Percentiles rank a stretch among this genome's conserved stretches.
Evolutionary conservation across 352 stramenopile genomes (phyloP).

Genomic region (Phytophthora fragariaefolia): DNA sequence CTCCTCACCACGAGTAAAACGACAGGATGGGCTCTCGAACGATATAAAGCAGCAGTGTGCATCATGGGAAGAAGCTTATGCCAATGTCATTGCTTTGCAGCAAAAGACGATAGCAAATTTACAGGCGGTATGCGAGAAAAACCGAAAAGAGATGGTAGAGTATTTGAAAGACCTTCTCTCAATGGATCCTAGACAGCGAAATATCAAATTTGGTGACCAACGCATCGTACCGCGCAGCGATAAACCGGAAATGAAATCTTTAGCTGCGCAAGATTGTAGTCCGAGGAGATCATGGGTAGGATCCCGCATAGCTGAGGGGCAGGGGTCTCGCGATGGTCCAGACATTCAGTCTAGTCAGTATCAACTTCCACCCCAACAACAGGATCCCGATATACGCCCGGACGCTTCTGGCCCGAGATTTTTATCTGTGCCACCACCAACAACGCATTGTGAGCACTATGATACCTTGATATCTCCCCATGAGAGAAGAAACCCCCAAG

Average conservation of each 20-base stretch:
- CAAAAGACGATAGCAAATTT: constrained; percentile 78
- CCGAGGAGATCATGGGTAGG: constrained; percentile 8
- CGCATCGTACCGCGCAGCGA: neutral
- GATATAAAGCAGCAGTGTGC: constrained; percentile 45
- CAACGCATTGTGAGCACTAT: neutral
- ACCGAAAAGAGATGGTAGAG: constrained; percentile 48
- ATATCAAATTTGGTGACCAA: constrained; percentile 19
- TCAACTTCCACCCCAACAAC: constrained; percentile 63
- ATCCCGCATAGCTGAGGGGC: constrained; percentile 12
- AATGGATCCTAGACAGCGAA: constrained; percentile 47
- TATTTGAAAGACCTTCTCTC: constrained; percentile 63
- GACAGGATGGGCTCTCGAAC: constrained; percentile 16
- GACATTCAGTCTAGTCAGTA: constrained; percentile 28
- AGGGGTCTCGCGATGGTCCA: neutral
- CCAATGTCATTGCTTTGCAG: constrained; percentile 73
- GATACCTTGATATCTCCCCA: neutral
- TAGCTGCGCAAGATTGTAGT: neutral
- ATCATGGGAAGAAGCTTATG: constrained; percentile 81
- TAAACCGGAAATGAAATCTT: constrained; percentile 22
- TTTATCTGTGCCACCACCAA: constrained; percentile 4
- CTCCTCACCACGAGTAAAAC: constrained; percentile 16
- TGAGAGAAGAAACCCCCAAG: constrained; percentile 1
- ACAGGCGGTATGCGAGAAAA: constrained; percentile 58
- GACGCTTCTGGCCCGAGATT: neutral
- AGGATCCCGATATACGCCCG: constrained; percentile 45